phyloP scores from a whole-genome alignment of 768 basidiomycete species.

The Lactarius akahatsu region DNA sequence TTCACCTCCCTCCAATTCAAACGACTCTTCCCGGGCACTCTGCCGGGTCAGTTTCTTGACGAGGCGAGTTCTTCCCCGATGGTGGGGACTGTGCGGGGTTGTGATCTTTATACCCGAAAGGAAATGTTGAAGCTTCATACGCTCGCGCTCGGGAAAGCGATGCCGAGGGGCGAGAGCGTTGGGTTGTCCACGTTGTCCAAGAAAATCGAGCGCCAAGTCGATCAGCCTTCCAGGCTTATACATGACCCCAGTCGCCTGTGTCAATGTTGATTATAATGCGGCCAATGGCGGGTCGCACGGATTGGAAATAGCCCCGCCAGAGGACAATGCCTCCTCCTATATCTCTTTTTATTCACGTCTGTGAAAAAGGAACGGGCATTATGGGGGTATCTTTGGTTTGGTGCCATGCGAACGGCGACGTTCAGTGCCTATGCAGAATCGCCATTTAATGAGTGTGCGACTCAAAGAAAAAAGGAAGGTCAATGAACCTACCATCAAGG shows the following conservation, averaged over 20 bases:
- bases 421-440: conserved; percentile 59
- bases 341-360: conserved; percentile 46
- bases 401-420: conserved; percentile 72
- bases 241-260: conserved; percentile 70
- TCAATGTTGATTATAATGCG: conserved; percentile 71
- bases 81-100: conserved; percentile 36
- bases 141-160: conserved; percentile 49
- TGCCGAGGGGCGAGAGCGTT: conserved; percentile 41
- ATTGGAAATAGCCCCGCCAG: conserved; percentile 83
- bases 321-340: conserved; percentile 65
- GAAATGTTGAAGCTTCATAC: conserved; percentile 54
- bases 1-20: conserved; percentile 56
- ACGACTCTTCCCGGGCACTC: conserved; percentile 54
- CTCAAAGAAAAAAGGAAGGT: background rate
- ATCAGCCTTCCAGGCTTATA: conserved; percentile 63
- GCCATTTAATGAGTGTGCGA: background rate
- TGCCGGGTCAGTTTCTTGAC: conserved; percentile 56
- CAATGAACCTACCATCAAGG: conserved; percentile 51
- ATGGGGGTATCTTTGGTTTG: conserved; percentile 62
- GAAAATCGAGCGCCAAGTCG: conserved; percentile 54
- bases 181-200: conserved; percentile 38
- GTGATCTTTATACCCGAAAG: conserved; percentile 51
- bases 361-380: conserved; percentile 76
- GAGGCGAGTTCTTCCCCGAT: conserved; percentile 43
- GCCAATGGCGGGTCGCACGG: conserved; percentile 63